Percentiles rank a stretch among this genome's conserved stretches.
These are phyloP conservation scores for Phanerochaete sordida DNA, from an alignment of 768 basidiomycete species.

Conservation along the genomic window DNA sequence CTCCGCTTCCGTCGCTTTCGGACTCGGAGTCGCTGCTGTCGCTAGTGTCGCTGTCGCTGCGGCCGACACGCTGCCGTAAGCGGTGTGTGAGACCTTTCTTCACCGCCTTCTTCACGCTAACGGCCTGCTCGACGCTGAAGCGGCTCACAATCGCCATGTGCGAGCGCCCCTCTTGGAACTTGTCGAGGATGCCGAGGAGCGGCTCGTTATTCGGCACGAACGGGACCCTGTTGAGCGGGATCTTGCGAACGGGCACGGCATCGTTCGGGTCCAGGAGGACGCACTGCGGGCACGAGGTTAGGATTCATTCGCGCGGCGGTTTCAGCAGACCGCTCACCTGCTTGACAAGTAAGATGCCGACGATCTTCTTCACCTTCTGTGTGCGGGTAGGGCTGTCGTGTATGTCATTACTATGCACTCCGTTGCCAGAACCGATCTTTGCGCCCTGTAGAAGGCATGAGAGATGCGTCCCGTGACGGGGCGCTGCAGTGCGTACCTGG, in stretches of 20 bases:
- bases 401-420: neutral
- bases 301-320: neutral
- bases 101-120: constrained; percentile 80
- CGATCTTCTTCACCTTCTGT: constrained; percentile 71
- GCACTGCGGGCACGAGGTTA: constrained; percentile 35
- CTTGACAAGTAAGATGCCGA: constrained; percentile 86
- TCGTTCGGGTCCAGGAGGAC: constrained; percentile 88
- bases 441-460: neutral
- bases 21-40: constrained; percentile 3
- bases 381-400: constrained; percentile 23
- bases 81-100: constrained; percentile 79
- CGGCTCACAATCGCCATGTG: constrained; percentile 84
- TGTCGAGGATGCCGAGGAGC: constrained; percentile 79
- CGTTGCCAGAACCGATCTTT: neutral
- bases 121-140: constrained; percentile 42
- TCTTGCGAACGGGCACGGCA: constrained; percentile 75
- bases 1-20: neutral
- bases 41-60: constrained; percentile 36
- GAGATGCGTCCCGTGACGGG: constrained; percentile 9
- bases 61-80: constrained; percentile 69
- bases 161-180: constrained; percentile 85
- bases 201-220: constrained; percentile 86
- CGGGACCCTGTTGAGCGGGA: constrained; percentile 83
- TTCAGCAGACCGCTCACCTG: constrained; percentile 35
- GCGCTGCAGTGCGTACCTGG: neutral